Base-by-base conservation (phyloP, 371 early-diverging fungal genomes). In the Chytridiales sp. region DNA sequence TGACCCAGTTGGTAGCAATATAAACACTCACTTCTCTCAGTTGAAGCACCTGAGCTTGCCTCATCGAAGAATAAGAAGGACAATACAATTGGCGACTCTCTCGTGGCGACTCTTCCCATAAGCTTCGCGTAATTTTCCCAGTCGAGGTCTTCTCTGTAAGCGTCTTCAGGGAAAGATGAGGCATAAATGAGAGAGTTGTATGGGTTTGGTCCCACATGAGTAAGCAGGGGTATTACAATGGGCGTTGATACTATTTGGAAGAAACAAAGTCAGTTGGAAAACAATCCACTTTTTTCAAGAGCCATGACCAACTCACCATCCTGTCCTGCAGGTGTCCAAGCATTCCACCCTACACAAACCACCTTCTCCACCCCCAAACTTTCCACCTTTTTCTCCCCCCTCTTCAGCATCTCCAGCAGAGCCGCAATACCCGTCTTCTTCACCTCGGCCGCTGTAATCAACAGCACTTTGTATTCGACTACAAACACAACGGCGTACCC, bases 381-480 rank as follows among this genome's bases (percentile, higher is more conserved):
- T 15, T 46, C 19, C 32, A 11, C n/a, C 19, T 21, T 35, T 29
- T 46, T 50, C 9, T 17, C 24, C 41, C 44, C 47, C 32, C 49
- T 62, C 44, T 44, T 54, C n/a, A 67, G 39, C 29, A 46, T 56
- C 42, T 66, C 70, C 15, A 70, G 21, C 13, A 68, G 6, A 26
- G 32, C 65, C 6, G 43, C 53, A 6, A 74, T 35, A 9, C 66
- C 67, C 8, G 29, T 49, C 38, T 67, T 62, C 48, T 67, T 65
- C n/a, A 6, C 42, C 15, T 54, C 62, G 36, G 41, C 51, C 29
- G 53, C 67, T 22, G 64, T 55, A 27, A 61, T 47, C 24, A 70
- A 17, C 35, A 64, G 11, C 9, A 74, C 47, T 48, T 69, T 71
- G 51, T 75, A 75, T 35, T 78, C 78, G 35, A 75, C 63, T 3